A percentile compares a stretch with the other conserved stretches of the same genome.
phyloP scores from a whole-genome alignment of 257 asterid genomes.

The Asclepias syriaca region DNA sequence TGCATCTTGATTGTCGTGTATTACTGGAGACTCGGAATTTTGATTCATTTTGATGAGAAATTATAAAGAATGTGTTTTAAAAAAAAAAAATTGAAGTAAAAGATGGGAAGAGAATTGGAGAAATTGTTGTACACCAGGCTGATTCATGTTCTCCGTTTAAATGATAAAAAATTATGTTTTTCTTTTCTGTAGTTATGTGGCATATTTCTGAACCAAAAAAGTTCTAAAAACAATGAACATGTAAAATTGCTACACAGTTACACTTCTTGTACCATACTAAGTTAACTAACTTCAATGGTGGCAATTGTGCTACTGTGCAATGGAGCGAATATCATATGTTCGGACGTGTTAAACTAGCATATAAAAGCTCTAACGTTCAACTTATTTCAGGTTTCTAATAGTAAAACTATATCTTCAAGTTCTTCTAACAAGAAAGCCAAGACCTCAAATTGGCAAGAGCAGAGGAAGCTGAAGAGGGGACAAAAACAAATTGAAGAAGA shows the following conservation, averaged over 20 bases:
- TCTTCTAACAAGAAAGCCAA: constrained; percentile 56
- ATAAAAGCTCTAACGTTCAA: background rate
- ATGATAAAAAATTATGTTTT: background rate
- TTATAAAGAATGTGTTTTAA: background rate
- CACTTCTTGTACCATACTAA: background rate
- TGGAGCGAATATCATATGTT: background rate
- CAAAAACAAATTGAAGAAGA: constrained; percentile 72
- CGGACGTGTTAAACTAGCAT: background rate
- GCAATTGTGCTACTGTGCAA: background rate
- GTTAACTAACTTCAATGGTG: background rate
- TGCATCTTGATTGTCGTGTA: background rate
- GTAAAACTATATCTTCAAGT: constrained; percentile 24
- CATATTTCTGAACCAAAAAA: background rate
- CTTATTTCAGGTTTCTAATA: constrained; percentile 37
- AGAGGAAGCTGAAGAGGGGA: constrained; percentile 54
- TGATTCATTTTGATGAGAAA: background rate
- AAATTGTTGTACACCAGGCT: background rate
- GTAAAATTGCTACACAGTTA: background rate
- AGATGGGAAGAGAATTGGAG: background rate
- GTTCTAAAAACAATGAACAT: background rate
- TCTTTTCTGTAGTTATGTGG: background rate
- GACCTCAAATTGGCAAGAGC: constrained; percentile 57
- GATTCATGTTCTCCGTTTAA: background rate
- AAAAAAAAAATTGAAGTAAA: background rate
- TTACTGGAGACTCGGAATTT: background rate